Evolutionary conservation across 148 eudicot species (phyloP).

Genomic region (Limonium bicolor): DNA sequence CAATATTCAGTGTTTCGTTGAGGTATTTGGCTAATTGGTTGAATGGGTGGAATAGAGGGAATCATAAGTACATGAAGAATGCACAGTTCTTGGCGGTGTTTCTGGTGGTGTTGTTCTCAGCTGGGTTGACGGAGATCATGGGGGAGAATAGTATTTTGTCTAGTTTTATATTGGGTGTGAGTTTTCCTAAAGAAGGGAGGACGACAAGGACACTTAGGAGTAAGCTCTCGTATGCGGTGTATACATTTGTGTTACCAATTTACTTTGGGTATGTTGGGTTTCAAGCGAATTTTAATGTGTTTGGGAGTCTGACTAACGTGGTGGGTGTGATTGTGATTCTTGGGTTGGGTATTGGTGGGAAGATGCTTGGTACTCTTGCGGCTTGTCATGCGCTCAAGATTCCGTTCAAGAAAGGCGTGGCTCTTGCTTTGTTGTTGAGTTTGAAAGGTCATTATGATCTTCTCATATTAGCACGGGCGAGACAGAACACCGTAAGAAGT

Average conservation of each 20-base stretch:
- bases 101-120: slow-evolving; percentile 40
- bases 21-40: slow-evolving; percentile 41
- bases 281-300: slow-evolving; percentile 33
- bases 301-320: slow-evolving; percentile 9
- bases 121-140: slow-evolving; percentile 47
- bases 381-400: slow-evolving; percentile 54
- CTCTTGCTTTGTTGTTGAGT: slow-evolving; percentile 59
- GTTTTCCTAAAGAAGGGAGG: slow-evolving; percentile 73
- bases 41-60: slow-evolving; percentile 36
- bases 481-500: slow-evolving; percentile 31
- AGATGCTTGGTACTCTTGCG: slow-evolving; percentile 54
- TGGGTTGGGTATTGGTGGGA: slow-evolving; percentile 56
- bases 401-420: slow-evolving; percentile 59
- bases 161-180: slow-evolving; percentile 49
- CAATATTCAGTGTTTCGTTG: slow-evolving; percentile 24
- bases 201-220: slow-evolving; percentile 58
- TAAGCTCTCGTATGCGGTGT: slow-evolving; percentile 54
- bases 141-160: slow-evolving; percentile 62
- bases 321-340: slow-evolving; percentile 22
- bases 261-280: slow-evolving; percentile 81
- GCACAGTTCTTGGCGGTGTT: slow-evolving; percentile 38
- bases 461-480: slow-evolving; percentile 27
- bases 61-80: slow-evolving; percentile 52
- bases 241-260: slow-evolving; percentile 61
- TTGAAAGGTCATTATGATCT: slow-evolving; percentile 84